Base-by-base conservation (phyloP, 1,139 yeast genomes). In the Suhomyces taliae region DNA sequence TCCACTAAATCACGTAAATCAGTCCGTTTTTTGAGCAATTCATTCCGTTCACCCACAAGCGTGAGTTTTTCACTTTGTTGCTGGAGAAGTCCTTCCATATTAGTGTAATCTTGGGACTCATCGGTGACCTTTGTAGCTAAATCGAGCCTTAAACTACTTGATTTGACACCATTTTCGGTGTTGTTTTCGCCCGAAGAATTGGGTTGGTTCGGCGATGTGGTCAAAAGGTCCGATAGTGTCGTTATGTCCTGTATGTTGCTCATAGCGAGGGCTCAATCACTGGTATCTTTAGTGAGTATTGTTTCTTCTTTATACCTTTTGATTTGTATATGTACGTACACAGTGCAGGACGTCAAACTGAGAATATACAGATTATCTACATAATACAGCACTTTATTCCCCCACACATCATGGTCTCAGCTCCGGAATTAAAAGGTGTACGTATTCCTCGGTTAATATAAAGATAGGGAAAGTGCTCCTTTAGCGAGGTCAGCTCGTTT, bases 401-500 rank as follows among this genome's bases (percentile, higher is more conserved):
- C 6, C 24, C 24, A 40, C 37, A 41, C 36, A 27, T 12, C 26
- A 81, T 81, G 85, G 84, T 81, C 24, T 76, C 88, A 8, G 79
- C 85, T 38, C 91, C 93, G 11, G 91, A 85, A 55, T 66, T 73
- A 51, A 72, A 72, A 53, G 67, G 62, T 45, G 79, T 73, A 70
- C 40, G 78, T 72, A 42, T 11, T 7, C 14, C 24, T 19, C 24
- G 4, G 4, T 6, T 19, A 4, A 19, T 19, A 19, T 19, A 6
- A 19, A 19, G 4, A 4, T 19, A 19, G 6, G 24, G 6, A 19
- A 19, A 4, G 24, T 19, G 3, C n/a, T 1, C 24, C 24, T 1
- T 2, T 19, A 4, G 24, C 24, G 24, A 19, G 24, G 24, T 19
- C 6, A 6, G 6, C 24, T 19, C 24, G 24, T 19, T 19, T 19